Conservation (phyloP, 2,329 filamentous ascomycete species). For the Ophiocordyceps camponoti-leonardi region DNA sequence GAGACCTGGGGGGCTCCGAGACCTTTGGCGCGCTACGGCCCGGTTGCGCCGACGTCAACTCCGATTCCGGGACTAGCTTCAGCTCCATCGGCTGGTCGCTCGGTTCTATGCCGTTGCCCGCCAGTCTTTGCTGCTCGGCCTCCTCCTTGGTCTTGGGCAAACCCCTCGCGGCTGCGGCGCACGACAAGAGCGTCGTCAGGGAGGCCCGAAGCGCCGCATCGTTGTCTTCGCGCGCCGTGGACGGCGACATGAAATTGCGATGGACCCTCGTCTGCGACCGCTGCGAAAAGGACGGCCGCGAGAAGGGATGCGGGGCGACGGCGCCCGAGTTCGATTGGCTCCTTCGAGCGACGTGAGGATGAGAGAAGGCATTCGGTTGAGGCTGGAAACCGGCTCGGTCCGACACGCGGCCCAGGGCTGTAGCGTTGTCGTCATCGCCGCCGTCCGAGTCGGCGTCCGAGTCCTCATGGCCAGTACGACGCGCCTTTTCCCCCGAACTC, state of each 20-base stretch:
- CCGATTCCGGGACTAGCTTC: conserved; percentile 42
- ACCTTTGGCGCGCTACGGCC: conserved; percentile 11
- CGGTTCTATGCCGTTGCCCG: conserved; percentile 22
- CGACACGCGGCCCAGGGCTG: conserved; percentile 51
- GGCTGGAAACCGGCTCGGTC: conserved; percentile 52
- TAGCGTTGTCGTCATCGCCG: conserved; percentile 70
- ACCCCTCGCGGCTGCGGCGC: conserved; percentile 73
- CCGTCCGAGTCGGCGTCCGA: conserved; percentile 32
- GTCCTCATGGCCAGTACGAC: conserved; percentile 22
- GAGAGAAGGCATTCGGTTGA: conserved; percentile 83
- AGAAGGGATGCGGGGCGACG: conserved; percentile 30
- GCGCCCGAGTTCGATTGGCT: conserved; percentile 31
- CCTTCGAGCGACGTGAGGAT: conserved; percentile 42
- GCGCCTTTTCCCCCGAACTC: conserved; percentile 38
- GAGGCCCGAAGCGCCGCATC: conserved; percentile 86
- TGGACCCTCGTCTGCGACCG: conserved; percentile 28
- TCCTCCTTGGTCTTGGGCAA: conserved; percentile 48
- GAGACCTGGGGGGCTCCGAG: conserved; percentile 12
- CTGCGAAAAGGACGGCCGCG: conserved; percentile 29
- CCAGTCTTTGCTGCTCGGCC: conserved; percentile 15
- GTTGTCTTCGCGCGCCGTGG: conserved; percentile 62
- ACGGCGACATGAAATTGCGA: conserved; percentile 53
- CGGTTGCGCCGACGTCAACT: conserved; percentile 27
- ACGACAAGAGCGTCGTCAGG: conserved; percentile 89
- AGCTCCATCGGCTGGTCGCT: conserved; percentile 39